phyloP scores from a whole-genome alignment of 2,329 filamentous ascomycete genomes.

The Diaporthe velutina region DNA sequence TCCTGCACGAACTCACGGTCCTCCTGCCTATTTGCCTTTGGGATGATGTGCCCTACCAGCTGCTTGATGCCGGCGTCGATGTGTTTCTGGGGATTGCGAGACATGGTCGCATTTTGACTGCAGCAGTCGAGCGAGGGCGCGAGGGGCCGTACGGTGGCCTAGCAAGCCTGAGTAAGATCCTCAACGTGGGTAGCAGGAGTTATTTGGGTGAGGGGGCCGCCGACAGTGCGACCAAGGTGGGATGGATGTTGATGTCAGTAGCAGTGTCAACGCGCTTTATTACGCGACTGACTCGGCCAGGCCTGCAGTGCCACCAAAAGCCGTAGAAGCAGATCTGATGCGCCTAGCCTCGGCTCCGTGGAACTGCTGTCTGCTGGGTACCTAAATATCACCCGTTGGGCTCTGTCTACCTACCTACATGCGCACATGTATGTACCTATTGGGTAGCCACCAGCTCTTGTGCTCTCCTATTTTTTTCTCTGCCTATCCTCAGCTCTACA shows the following conservation, averaged over 20 bases:
- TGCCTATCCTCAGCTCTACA: background rate
- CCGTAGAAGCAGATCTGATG: slow-evolving; percentile 10
- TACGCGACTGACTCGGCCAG: slow-evolving; percentile 27
- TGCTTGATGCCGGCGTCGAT: slow-evolving; percentile 84
- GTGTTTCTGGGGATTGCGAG: slow-evolving; percentile 71
- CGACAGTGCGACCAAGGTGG: slow-evolving; percentile 14
- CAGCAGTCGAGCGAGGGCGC: slow-evolving; percentile 14
- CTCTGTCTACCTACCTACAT: background rate
- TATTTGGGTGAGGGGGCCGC: background rate
- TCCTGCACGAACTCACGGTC: slow-evolving; percentile 77
- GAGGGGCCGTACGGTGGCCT: background rate
- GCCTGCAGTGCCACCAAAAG: background rate
- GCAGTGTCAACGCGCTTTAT: slow-evolving; percentile 21
- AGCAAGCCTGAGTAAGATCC: background rate
- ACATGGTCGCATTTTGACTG: slow-evolving; percentile 63
- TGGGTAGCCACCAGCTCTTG: background rate
- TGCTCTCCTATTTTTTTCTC: background rate
- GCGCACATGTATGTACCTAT: background rate
- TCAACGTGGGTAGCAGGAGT: background rate
- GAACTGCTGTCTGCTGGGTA: background rate
- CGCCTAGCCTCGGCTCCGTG: background rate
- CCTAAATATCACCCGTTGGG: background rate
- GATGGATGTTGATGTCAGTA: slow-evolving; percentile 31
- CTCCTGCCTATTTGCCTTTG: slow-evolving; percentile 63
- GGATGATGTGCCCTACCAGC: slow-evolving; percentile 81